Evolutionary conservation across 2,329 filamentous ascomycete species (phyloP).

Genomic region (Pseudocercospora cruenta): DNA sequence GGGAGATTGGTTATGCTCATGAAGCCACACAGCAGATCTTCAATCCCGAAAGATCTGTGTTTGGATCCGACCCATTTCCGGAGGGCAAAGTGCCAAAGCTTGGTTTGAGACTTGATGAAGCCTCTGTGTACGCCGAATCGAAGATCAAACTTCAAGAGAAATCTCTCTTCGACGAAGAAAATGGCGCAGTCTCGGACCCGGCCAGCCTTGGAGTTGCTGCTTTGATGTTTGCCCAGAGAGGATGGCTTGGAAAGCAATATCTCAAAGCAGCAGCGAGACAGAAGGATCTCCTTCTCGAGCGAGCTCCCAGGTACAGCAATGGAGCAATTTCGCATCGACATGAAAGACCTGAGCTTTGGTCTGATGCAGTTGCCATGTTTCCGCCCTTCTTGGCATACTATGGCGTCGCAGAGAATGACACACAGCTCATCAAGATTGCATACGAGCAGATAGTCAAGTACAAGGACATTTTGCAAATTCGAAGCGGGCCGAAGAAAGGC

Average conservation of each 20-base stretch:
- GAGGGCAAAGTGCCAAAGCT: constrained; percentile 34
- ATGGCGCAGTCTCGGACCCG: constrained; percentile 48
- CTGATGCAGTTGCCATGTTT: constrained; percentile 56
- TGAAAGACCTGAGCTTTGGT: constrained; percentile 50
- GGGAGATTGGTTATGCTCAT: constrained; percentile 48
- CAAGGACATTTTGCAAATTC: constrained; percentile 43
- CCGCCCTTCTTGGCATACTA: constrained; percentile 56
- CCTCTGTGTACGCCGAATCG: constrained; percentile 37
- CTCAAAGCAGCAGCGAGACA: constrained; percentile 46
- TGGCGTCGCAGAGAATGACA: constrained; percentile 45
- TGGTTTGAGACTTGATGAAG: constrained; percentile 33
- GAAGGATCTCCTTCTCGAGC: constrained; percentile 44
- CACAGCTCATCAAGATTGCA: constrained; percentile 41
- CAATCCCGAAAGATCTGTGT: constrained; percentile 43
- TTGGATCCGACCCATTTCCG: constrained; percentile 43
- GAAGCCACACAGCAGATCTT: constrained; percentile 48
- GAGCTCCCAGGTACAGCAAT: constrained; percentile 48
- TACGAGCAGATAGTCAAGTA: constrained; percentile 49
- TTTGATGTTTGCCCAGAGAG: constrained; percentile 47
- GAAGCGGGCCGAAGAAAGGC: constrained; percentile 31
- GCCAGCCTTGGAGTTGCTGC: constrained; percentile 51
- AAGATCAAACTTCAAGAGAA: constrained; percentile 38
- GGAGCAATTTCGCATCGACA: constrained; percentile 55
- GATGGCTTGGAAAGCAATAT: constrained; percentile 35
- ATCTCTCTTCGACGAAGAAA: constrained; percentile 42